Evolutionary conservation across 331 rosid genomes (phyloP).

Genomic region (Quercus tomentella): DNA sequence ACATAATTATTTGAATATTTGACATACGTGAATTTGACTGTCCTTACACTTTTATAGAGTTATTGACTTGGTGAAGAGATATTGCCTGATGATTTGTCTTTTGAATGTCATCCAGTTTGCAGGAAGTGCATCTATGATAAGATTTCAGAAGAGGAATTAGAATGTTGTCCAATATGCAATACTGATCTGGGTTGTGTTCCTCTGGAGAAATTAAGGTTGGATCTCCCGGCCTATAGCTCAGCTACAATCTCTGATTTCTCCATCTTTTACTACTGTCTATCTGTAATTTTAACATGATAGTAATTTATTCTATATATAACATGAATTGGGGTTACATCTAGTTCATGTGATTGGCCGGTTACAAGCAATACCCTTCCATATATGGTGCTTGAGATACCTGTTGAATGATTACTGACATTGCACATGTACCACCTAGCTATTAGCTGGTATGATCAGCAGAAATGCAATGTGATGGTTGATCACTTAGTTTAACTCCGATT

Average conservation of each 20-base stretch:
- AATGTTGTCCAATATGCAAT: slow-evolving; percentile 67
- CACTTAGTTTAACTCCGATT: not conserved
- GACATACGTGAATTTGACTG: not conserved
- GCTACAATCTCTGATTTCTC: slow-evolving; percentile 5
- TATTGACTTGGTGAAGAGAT: not conserved
- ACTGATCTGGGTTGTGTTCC: slow-evolving; percentile 62
- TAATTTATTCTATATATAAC: not conserved
- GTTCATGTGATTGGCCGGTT: slow-evolving; percentile 4
- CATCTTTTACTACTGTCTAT: not conserved
- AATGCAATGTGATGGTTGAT: not conserved
- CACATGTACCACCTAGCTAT: not conserved
- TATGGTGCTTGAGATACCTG: not conserved
- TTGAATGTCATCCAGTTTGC: slow-evolving; percentile 62
- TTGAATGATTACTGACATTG: not conserved
- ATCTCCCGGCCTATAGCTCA: not conserved
- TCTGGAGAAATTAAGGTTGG: slow-evolving; percentile 65
- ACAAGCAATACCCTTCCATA: not conserved
- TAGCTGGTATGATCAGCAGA: not conserved
- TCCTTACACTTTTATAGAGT: not conserved
- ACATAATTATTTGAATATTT: not conserved
- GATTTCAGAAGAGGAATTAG: slow-evolving; percentile 57
- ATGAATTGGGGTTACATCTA: not conserved
- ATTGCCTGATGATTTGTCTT: slow-evolving; percentile 9
- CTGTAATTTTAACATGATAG: not conserved
- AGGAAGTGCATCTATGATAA: slow-evolving; percentile 74